Evolutionary conservation across 805 yeast genomes (phyloP).

Genomic region (Helenozyma rhizophorensis): DNA sequence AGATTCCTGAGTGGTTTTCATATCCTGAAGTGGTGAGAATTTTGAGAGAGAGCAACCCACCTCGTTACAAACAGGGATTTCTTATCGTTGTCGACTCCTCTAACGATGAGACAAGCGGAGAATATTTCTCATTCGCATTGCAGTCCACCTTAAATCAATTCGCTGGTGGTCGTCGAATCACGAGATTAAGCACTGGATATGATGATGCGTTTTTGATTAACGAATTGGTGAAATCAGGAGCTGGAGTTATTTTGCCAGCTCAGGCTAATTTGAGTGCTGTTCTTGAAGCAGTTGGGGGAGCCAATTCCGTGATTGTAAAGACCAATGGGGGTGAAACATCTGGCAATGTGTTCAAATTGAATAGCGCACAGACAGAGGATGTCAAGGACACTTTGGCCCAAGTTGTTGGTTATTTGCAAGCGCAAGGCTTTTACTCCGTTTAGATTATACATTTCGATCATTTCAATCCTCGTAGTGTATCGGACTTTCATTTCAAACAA

Average conservation of each 20-base stretch:
- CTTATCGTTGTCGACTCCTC: conserved; percentile 61
- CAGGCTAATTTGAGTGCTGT: conserved; percentile 40
- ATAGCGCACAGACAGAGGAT: conserved; percentile 2
- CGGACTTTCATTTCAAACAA: too few species aligned
- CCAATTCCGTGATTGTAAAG: conserved; percentile 51
- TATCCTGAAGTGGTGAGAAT: conserved; percentile 94
- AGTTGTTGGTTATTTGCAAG: conserved; percentile 67
- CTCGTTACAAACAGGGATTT: conserved; percentile 86
- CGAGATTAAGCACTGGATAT: conserved; percentile 39
- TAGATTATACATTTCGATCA: too few species aligned
- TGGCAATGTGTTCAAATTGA: conserved; percentile 9
- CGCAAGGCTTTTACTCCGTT: conserved; percentile 85
- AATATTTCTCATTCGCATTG: conserved; percentile 68
- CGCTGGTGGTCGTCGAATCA: conserved; percentile 77
- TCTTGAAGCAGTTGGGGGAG: conserved; percentile 38
- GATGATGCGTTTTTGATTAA: conserved; percentile 61
- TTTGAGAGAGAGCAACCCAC: conserved; percentile 88
- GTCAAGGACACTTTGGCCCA: conserved; percentile 45
- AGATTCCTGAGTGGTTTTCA: conserved; percentile 95
- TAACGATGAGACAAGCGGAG: conserved; percentile 38
- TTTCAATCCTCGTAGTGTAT: too few species aligned
- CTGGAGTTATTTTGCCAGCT: conserved; percentile 70
- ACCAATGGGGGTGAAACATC: conserved; percentile 15
- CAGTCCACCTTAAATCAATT: conserved; percentile 88
- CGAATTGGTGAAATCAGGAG: conserved; percentile 82